These are phyloP conservation scores for Mycena rosella DNA, from an alignment of 768 basidiomycete genomes.

Conservation along the genomic window DNA sequence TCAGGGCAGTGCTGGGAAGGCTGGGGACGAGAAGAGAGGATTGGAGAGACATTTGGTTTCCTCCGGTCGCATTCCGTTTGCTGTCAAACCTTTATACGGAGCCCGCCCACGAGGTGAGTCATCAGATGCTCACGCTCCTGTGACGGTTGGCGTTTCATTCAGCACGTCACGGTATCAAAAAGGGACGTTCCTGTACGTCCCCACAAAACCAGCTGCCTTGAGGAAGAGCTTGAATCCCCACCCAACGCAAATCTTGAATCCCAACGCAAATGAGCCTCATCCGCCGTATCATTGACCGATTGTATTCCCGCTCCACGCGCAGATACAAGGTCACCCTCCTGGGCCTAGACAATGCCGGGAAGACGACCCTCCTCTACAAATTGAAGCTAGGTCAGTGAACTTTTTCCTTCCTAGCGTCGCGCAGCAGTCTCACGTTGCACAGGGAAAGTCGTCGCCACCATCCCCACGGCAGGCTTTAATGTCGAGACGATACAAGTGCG, in stretches of 20 bases:
- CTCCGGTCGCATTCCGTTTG: neutral
- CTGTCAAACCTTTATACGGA: neutral
- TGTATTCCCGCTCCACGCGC: neutral
- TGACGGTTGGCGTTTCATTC: neutral
- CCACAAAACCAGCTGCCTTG: neutral
- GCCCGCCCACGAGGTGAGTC: neutral
- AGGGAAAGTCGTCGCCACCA: constrained; percentile 54
- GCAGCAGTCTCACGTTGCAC: neutral
- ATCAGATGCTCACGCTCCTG: neutral
- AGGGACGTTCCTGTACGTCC: neutral
- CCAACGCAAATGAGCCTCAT: constrained; percentile 26
- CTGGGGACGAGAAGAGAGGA: neutral
- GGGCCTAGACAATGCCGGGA: constrained; percentile 58
- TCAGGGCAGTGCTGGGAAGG: constrained; percentile 26
- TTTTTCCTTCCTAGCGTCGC: no score
- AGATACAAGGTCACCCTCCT: constrained; percentile 43
- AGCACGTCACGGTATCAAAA: neutral
- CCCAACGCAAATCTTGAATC: neutral
- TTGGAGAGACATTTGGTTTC: neutral
- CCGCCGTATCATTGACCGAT: constrained; percentile 38
- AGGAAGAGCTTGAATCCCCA: no score
- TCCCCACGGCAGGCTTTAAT: constrained; percentile 66
- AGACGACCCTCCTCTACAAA: constrained; percentile 62
- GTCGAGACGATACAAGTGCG: constrained; percentile 64
- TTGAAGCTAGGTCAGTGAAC: constrained; percentile 46